phyloP scores from a whole-genome alignment of 805 yeast genomes.

The Lipomyces spencermartinsiae region DNA sequence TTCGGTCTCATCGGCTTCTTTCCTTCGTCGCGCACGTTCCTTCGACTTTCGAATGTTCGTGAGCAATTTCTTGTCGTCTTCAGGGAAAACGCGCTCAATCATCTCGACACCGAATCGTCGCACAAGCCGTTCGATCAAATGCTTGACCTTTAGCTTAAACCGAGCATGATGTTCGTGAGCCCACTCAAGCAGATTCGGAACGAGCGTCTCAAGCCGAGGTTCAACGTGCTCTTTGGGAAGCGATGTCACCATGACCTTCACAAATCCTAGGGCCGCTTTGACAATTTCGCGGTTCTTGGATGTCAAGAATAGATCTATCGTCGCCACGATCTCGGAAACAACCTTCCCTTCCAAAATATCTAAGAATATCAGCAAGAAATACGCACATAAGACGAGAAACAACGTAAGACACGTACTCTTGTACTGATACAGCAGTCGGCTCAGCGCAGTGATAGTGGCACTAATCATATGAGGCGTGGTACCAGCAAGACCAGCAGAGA shows the following conservation, averaged over 20 bases:
- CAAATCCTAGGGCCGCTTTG: slow-evolving; percentile 91
- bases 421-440: slow-evolving; percentile 84
- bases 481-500: slow-evolving; percentile 95
- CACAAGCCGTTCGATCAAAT: slow-evolving; percentile 86
- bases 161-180: slow-evolving; percentile 96
- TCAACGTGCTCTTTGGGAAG: slow-evolving; percentile 79
- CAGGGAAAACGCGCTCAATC: slow-evolving; percentile 86
- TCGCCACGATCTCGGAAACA: slow-evolving; percentile 76
- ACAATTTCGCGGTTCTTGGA: slow-evolving; percentile 93
- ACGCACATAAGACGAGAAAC: background rate
- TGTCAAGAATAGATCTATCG: slow-evolving; percentile 87
- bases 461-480: slow-evolving; percentile 94
- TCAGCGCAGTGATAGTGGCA: slow-evolving; percentile 90
- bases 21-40: slow-evolving; percentile 82
- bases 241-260: slow-evolving; percentile 83
- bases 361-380: slow-evolving; percentile 50
- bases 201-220: slow-evolving; percentile 66
- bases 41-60: slow-evolving; percentile 84
- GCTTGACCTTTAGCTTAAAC: slow-evolving; percentile 90
- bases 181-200: slow-evolving; percentile 83
- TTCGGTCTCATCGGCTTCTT: slow-evolving; percentile 43
- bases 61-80: slow-evolving; percentile 81
- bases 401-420: slow-evolving; percentile 10
- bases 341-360: slow-evolving; percentile 64
- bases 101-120: slow-evolving; percentile 89